Percentiles rank a stretch among this genome's conserved stretches.
Evolutionary conservation across 495 filamentous ascomycete genomes (phyloP).

Genomic region (Podospora australis): DNA sequence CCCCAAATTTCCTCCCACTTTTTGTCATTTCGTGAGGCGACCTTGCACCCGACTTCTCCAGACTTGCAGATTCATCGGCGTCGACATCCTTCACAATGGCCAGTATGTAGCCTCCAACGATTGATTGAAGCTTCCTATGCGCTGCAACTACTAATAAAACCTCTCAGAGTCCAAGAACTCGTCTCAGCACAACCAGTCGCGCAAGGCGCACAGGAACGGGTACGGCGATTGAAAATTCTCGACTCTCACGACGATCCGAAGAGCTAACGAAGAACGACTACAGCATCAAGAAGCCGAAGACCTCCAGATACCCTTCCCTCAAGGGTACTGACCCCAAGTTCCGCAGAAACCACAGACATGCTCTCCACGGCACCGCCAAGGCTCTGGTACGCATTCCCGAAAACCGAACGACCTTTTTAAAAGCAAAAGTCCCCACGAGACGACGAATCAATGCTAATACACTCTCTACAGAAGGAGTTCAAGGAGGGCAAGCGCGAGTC

Average conservation of each 20-base stretch:
- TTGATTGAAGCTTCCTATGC: neutral
- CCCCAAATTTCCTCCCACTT: constrained; percentile 24
- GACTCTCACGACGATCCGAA: too few species aligned
- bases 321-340: constrained; percentile 99
- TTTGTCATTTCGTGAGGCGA: constrained; percentile 23
- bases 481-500: constrained; percentile 93
- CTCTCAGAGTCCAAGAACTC: constrained; percentile 93
- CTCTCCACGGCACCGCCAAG: constrained; percentile 95
- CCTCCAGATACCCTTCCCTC: constrained; percentile 94
- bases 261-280: constrained; percentile 13
- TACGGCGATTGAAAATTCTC: constrained; percentile 44
- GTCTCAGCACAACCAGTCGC: constrained; percentile 93
- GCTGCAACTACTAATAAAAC: constrained; percentile 15
- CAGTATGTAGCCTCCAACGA: constrained; percentile 34
- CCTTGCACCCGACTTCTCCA: constrained; percentile 18
- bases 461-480: constrained; percentile 79
- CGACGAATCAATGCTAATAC: constrained; percentile 35
- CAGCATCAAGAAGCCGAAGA: constrained; percentile 99
- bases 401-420: neutral
- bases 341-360: constrained; percentile 98
- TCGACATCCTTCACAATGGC: constrained; percentile 42
- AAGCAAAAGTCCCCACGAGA: constrained; percentile 1
- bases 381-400: constrained; percentile 69
- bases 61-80: constrained; percentile 23
- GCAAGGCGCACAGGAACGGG: constrained; percentile 98